Base-by-base conservation (phyloP, 257 asterid species). In the Nicotiana tomentosiformis region DNA sequence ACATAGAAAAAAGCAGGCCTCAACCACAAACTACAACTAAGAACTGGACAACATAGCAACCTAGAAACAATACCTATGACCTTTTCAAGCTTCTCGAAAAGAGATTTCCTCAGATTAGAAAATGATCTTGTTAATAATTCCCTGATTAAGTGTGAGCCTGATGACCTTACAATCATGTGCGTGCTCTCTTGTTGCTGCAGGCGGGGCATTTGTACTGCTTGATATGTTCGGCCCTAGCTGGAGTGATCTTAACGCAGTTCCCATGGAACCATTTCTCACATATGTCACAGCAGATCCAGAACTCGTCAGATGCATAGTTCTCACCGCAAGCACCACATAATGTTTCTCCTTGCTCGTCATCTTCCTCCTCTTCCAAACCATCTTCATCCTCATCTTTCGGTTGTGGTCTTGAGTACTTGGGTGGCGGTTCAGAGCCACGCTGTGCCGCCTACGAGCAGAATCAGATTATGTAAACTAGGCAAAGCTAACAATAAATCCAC, bases 181-280 rank as follows among this genome's bases (percentile, higher is more conserved):
- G 93, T 16, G 92, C 88, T 88, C 96, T 86, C 81, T 90, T 90
- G 80, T 85, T 89, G 85, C 85, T 87, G 74, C 96, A 92, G 0
- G 89, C 62, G 0, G 97, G 97, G 87, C 97, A 93, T 85, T 93
- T 93, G 90, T 93, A 93, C 72, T 93, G 93, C 91, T 93, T 93
- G 87, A 93, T 90, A 87, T 93, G 95, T 89, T 93, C 95, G 46
- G 97, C 97, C 78, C 89, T 87, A 2, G 97, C 97, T 51, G 97
- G 97, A 30, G 95, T 93, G 83, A 93, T 87, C 90, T 91, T 91
- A 18, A 91, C 97, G 33, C 97, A 93, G 87, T 89, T 87, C 17
- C 97, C 95, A 76, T 93, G 97, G 90, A 90, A 93, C 97, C 97
- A 91, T 86, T 88, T 90, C 88, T 93, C 93, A 8, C 97, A 93